Percentiles rank a stretch among this genome's conserved stretches.
These are phyloP conservation scores for Fraxinus platypoda DNA, from an alignment of 305 asterid species.

Conservation along the genomic window DNA sequence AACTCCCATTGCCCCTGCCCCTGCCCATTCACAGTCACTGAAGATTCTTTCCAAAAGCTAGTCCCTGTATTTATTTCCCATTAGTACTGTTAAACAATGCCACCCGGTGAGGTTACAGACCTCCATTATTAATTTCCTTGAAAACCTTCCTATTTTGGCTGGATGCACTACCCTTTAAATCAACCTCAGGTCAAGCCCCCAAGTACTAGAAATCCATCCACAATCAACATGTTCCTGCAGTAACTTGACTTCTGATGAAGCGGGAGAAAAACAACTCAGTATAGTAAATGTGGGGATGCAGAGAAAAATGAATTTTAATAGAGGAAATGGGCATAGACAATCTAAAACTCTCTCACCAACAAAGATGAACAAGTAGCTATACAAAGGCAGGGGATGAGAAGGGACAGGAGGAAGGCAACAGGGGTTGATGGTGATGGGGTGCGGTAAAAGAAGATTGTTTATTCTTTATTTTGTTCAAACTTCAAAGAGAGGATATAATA, in stretches of 20 bases:
- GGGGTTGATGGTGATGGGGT: background rate
- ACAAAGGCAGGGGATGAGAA: background rate
- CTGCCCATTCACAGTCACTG: constrained; percentile 16
- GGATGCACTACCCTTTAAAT: constrained; percentile 42
- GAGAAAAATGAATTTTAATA: constrained; percentile 71
- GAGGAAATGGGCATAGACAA: constrained; percentile 26
- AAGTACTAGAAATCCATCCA: constrained; percentile 55
- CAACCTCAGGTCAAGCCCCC: constrained; percentile 50
- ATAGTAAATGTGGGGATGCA: constrained; percentile 74
- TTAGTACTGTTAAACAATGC: constrained; percentile 41
- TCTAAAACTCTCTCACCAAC: background rate
- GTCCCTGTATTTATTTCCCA: background rate
- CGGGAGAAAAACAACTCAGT: constrained; percentile 69
- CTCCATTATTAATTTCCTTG: constrained; percentile 55
- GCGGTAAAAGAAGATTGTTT: background rate
- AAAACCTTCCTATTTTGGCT: constrained; percentile 44
- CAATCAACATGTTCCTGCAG: constrained; percentile 62
- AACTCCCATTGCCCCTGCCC: background rate
- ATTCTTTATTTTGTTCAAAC: background rate
- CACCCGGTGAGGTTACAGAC: constrained; percentile 53
- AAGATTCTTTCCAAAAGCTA: background rate
- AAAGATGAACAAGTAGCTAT: background rate
- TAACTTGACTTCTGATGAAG: constrained; percentile 88
- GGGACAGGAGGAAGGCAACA: background rate
- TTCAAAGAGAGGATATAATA: background rate